A percentile compares a stretch with the other conserved stretches of the same genome.
Conservation (phyloP, 805 yeast species). For the Henningerozyma blattae region DNA sequence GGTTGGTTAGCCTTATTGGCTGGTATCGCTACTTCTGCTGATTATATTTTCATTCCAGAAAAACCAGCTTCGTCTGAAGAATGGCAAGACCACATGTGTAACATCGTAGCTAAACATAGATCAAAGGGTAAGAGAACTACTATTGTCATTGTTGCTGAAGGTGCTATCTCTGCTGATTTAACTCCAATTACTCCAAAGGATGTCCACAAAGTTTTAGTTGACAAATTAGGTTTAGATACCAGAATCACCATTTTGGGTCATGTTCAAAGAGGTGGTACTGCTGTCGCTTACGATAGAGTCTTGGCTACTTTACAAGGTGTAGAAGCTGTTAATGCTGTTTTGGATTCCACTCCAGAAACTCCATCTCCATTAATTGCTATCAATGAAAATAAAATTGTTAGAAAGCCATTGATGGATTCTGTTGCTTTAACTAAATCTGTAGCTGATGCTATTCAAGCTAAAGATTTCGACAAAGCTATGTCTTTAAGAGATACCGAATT, state of each 20-base stretch:
- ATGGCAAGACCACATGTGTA: constrained; percentile 60
- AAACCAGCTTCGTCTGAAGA: constrained; percentile 50
- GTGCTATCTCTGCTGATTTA: constrained; percentile 62
- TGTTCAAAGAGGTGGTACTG: constrained; percentile 76
- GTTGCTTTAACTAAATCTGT: constrained; percentile 61
- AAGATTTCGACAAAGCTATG: constrained; percentile 62
- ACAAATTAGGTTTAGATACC: constrained; percentile 59
- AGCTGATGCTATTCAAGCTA: constrained; percentile 52
- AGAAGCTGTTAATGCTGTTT: constrained; percentile 66
- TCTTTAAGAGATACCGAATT: constrained; percentile 60
- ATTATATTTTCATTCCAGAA: constrained; percentile 71
- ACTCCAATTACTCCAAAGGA: constrained; percentile 55
- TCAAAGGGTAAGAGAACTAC: constrained; percentile 65
- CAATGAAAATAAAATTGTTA: constrained; percentile 55
- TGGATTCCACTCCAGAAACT: constrained; percentile 55
- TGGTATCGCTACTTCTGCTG: constrained; percentile 72
- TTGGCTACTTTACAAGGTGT: constrained; percentile 74
- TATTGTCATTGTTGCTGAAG: constrained; percentile 74
- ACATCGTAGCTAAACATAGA: constrained; percentile 53
- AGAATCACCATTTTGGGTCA: constrained; percentile 71
- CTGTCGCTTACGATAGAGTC: constrained; percentile 62
- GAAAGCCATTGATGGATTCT: constrained; percentile 61
- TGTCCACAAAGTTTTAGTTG: constrained; percentile 54
- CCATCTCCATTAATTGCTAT: constrained; percentile 74
- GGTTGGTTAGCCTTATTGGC: constrained; percentile 82